phyloP scores from a whole-genome alignment of 768 basidiomycete genomes.

The Leccinum barrowsii region DNA sequence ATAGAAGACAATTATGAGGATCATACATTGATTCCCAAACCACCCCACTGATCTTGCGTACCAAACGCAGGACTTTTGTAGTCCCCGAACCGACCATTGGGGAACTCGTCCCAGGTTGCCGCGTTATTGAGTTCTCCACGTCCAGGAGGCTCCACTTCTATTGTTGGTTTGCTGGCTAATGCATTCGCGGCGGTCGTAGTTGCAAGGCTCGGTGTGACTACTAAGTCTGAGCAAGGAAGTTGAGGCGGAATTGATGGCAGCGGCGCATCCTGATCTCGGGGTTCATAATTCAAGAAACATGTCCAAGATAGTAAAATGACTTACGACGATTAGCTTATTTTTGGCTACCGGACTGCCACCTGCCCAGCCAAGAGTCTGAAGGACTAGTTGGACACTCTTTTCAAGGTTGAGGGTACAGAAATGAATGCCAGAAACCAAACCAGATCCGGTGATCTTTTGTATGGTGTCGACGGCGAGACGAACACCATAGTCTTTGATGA shows the following conservation, averaged over 20 bases:
- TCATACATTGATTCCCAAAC: slow-evolving; percentile 55
- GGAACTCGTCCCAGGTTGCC: slow-evolving; percentile 91
- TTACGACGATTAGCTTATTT: slow-evolving; percentile 69
- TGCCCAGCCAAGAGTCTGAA: slow-evolving; percentile 79
- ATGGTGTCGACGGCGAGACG: slow-evolving; percentile 81
- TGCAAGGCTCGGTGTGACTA: slow-evolving; percentile 65
- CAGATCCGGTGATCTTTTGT: slow-evolving; percentile 48
- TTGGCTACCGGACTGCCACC: slow-evolving; percentile 38
- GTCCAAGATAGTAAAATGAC: slow-evolving; percentile 10
- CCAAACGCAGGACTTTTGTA: slow-evolving; percentile 97
- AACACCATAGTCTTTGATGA: slow-evolving; percentile 94
- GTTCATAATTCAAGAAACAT: slow-evolving; percentile 2
- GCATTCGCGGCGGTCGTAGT: slow-evolving; percentile 57
- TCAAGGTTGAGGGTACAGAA: slow-evolving; percentile 97
- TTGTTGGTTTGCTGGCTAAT: slow-evolving; percentile 45
- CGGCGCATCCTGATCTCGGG: slow-evolving; percentile 37
- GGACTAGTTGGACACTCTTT: slow-evolving; percentile 83
- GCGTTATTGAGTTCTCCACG: slow-evolving; percentile 75
- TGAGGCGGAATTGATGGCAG: slow-evolving; percentile 29
- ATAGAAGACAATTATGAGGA: not conserved
- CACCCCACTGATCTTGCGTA: slow-evolving; percentile 73
- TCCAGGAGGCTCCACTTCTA: slow-evolving; percentile 53
- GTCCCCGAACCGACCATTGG: slow-evolving; percentile 97
- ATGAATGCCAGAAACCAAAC: slow-evolving; percentile 73
- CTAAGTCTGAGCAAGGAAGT: slow-evolving; percentile 33